Evolutionary conservation across 1,284 basidiomycete genomes (phyloP).

Genomic region (Pisolithus thermaeus): DNA sequence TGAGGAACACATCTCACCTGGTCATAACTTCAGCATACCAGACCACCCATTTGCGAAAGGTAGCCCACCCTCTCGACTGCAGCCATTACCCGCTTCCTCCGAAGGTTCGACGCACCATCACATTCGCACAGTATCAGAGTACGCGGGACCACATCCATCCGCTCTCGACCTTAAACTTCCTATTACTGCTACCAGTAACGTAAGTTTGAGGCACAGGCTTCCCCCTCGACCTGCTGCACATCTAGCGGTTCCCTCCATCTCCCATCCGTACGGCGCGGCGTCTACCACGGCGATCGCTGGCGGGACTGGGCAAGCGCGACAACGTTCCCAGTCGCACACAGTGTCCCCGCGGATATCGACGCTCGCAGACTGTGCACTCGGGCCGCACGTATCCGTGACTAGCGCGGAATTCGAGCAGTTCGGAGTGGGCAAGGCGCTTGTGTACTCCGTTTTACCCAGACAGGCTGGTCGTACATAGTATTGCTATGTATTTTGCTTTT

Average conservation of each 20-base stretch:
- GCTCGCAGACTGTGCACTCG: not conserved
- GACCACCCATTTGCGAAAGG: slow-evolving; percentile 56
- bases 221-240: slow-evolving; percentile 37
- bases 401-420: slow-evolving; percentile 32
- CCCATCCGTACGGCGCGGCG: slow-evolving; percentile 20
- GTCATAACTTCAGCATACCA: slow-evolving; percentile 35
- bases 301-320: not conserved
- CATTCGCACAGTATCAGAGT: slow-evolving; percentile 31
- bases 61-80: slow-evolving; percentile 28
- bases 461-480: slow-evolving; percentile 6
- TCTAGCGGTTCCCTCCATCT: slow-evolving; percentile 10
- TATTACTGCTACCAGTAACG: slow-evolving; percentile 26
- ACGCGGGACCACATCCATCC: slow-evolving; percentile 45
- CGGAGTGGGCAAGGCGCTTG: slow-evolving; percentile 44
- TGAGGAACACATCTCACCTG: slow-evolving; percentile 27
- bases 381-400: slow-evolving; percentile 29
- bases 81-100: slow-evolving; percentile 8
- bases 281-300: slow-evolving; percentile 1
- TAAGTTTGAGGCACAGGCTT: slow-evolving; percentile 44
- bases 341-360: not conserved
- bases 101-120: slow-evolving; percentile 4
- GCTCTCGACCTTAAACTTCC: slow-evolving; percentile 19
- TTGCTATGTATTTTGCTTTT: not conserved
- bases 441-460: slow-evolving; percentile 18
- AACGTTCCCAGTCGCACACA: not conserved